phyloP scores from a whole-genome alignment of 106 monocot genomes.

The Vanilla planifolia region DNA sequence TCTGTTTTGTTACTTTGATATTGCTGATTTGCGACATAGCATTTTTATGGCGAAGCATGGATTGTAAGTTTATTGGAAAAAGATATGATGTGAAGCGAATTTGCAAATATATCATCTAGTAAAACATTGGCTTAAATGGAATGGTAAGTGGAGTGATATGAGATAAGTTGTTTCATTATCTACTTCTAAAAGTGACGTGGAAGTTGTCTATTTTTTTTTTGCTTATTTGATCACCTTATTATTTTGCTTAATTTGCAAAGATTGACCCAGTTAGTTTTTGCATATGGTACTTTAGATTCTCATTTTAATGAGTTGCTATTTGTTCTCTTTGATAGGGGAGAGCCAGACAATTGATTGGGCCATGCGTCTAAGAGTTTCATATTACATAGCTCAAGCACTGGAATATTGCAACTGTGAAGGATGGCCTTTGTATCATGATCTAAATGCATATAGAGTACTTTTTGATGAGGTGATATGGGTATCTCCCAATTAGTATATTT shows the following conservation, averaged over 20 bases:
- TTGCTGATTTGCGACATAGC: background rate
- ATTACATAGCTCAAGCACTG: constrained; percentile 31
- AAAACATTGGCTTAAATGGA: no score
- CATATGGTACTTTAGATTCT: background rate
- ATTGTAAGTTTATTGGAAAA: no score
- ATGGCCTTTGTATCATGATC: constrained; percentile 43
- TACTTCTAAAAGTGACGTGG: background rate
- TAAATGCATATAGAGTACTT: constrained; percentile 93
- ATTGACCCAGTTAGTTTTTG: background rate
- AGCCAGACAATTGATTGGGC: constrained; percentile 61
- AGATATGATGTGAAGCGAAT: no score
- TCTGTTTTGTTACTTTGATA: no score
- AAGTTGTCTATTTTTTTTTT: background rate
- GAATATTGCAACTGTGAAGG: constrained; percentile 34
- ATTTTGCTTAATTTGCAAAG: background rate
- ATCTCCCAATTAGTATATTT: background rate
- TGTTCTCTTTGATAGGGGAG: constrained; percentile 36
- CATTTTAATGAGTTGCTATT: background rate
- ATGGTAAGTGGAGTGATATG: background rate
- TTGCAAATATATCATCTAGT: no score
- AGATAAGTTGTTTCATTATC: background rate
- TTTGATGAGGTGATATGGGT: constrained; percentile 69
- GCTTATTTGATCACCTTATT: background rate
- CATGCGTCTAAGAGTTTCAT: constrained; percentile 36
- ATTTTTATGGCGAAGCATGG: background rate